Conservation (phyloP, 768 basidiomycete genomes). For the Lactarius evosmus region DNA sequence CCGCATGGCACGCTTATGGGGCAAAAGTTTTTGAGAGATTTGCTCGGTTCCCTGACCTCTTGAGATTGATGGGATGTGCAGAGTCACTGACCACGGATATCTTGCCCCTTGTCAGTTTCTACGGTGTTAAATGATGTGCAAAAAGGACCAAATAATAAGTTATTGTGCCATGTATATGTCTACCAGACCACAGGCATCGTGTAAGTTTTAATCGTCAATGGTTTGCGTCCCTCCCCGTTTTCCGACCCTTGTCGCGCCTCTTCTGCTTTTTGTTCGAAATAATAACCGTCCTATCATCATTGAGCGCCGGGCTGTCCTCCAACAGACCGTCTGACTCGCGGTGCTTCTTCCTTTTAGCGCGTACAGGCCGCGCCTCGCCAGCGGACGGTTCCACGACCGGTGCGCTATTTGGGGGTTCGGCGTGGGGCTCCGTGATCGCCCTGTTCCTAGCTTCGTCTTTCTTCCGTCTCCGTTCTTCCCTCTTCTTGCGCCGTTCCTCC, state of each 20-base stretch:
- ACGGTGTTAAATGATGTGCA: not conserved
- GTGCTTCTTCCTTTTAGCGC: slow-evolving; percentile 36
- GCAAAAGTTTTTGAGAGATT: slow-evolving; percentile 6
- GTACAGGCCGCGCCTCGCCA: not conserved
- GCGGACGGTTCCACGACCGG: not conserved
- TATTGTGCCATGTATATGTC: slow-evolving; percentile 11
- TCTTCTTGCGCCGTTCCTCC: slow-evolving; percentile 33
- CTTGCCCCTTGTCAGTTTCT: not conserved
- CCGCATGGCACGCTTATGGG: slow-evolving; percentile 18
- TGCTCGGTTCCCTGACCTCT: not conserved
- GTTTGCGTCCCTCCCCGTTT: slow-evolving; percentile 1
- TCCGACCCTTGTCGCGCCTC: slow-evolving; percentile 9
- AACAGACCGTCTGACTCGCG: slow-evolving; percentile 31
- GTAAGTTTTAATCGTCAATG: not conserved
- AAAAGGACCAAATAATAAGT: slow-evolving; percentile 15
- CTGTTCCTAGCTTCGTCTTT: slow-evolving; percentile 22
- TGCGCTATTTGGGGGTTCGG: not conserved
- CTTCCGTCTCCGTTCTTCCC: slow-evolving; percentile 36
- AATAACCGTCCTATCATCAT: not conserved
- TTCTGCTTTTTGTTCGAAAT: slow-evolving; percentile 5
- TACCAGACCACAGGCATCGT: not conserved
- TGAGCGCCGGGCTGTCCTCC: not conserved
- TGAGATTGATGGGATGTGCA: slow-evolving; percentile 1
- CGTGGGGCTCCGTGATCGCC: slow-evolving; percentile 8
- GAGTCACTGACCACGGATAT: not conserved